Base-by-base conservation (phyloP, 192 early-diverging fungal species). In the Coemansia erecta region DNA sequence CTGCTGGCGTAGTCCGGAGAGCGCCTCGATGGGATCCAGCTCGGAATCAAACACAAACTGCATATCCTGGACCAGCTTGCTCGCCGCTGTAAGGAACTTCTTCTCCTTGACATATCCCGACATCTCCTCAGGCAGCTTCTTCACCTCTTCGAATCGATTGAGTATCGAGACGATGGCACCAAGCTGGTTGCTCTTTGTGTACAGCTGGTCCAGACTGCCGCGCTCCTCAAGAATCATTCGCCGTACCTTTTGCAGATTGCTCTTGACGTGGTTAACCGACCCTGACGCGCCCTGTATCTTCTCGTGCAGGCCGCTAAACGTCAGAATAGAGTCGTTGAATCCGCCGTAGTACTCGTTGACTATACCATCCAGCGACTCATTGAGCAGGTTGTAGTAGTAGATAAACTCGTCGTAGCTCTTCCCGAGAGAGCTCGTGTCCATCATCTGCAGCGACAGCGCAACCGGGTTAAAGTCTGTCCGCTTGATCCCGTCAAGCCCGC, bases 251-350 rank as follows among this genome's bases (percentile, higher is more conserved):
- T 84, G 82, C 21, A 92, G 71, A 65, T 84, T 81, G 62, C 64
- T 68, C 44, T 89, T 84, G 55, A 90, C 73, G 39, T 84, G 78
- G 43, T 80, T 79, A 21, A 88, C 85, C 21, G 87, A 81, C 58
- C 74, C 71, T 43, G 86, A 85, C 0, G 90, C 80, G 71, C 81
- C 85, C 44, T 81, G 74, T 56, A 92, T 86, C 59, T 85, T 84
- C 28, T 88, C 83, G 33, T 89, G 80, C 12, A 92, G 83, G 14
- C 87, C 90, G 18, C 90, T 86, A 58, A 89, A 92, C 46, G 87
- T 88, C 72, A 89, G 75, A 62, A 92, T 92, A 8, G 90, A 90
- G 45, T 86, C 85, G 57, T 90, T 92, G 60, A 92, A 92, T 11
- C 90, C 89, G 33, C 85, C 84, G 56, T 92, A 90, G 65, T 89